Base-by-base conservation (phyloP, 1,139 yeast species). In the Nakaseomyces nivariensis region DNA sequence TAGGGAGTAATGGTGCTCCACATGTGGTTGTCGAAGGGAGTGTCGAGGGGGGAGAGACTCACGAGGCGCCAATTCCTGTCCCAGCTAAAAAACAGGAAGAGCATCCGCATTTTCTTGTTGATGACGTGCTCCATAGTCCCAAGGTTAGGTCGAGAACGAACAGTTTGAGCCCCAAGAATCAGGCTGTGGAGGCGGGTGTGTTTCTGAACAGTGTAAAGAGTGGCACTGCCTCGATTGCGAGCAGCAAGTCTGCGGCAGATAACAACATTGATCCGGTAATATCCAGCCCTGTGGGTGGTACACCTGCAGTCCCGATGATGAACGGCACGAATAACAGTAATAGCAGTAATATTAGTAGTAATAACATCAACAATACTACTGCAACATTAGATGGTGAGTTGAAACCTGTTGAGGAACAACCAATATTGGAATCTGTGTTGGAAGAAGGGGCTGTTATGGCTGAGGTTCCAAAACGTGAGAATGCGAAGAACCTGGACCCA, bases 91-190 rank as follows among this genome's bases (percentile, higher is more conserved):
- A 7, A 29, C 42, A n/a, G 25, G 43, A 60, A 43, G 85, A 82
- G 51, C 95, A 86, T 67, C 92, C 95, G 0, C 95, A 86, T 67
- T 86, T 87, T 63, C 77, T 76, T 56, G 82, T 82, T 8, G 87
- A 83, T 56, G 95, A 86, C 54, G 75, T 85, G 1, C 65, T 81
- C 26, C 82, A 80, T 60, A 42, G 70, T 59, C 54, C 73, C 49
- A 43, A 63, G 71, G 47, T 60, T n/a, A 52, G 56, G 29, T 57
- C 64, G 3, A 58, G 71, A 50, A 66, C 71, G 6, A 62, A 73
- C 49, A 73, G 77, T 48, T 64, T 66, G 32, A 67, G 72, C 47
- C 64, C 63, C 11, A 54, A 54, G 51, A 41, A 27, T 8, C 44
- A 9, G 32, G 9, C 24, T 6, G 44, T 41, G 33, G 34, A 41